phyloP scores from a whole-genome alignment of 2,329 filamentous ascomycete species.

The Periglandula ipomoeae region DNA sequence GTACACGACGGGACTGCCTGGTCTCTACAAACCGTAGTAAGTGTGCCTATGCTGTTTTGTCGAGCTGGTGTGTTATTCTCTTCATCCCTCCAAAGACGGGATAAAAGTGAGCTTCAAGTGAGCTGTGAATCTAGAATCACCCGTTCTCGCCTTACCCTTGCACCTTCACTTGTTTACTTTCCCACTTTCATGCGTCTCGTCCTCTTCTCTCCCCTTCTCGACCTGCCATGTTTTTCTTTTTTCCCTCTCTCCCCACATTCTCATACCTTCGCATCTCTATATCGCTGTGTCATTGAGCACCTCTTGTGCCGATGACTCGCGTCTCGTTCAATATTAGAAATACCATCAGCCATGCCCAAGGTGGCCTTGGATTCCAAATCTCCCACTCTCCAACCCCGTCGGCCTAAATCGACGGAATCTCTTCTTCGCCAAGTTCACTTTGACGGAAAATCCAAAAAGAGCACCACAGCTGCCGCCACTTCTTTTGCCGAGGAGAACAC shows the following conservation, averaged over 20 bases:
- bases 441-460: conserved; percentile 5
- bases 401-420: conserved; percentile 16
- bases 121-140: conserved; percentile 2
- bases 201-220: not conserved
- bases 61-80: no score
- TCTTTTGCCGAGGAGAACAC: conserved; percentile 2
- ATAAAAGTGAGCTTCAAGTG: conserved; percentile 8
- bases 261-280: not conserved
- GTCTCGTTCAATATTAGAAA: not conserved
- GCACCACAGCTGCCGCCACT: not conserved
- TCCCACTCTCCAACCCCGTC: conserved; percentile 19
- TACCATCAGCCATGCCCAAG: conserved; percentile 18
- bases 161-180: not conserved
- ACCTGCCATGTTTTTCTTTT: conserved; percentile 2
- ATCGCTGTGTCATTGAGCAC: not conserved
- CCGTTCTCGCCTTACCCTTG: not conserved
- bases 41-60: conserved; percentile 12
- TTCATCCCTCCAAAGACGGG: not conserved
- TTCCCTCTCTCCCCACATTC: conserved; percentile 1
- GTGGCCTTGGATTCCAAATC: conserved; percentile 18
- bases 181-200: not conserved
- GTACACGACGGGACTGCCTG: conserved; percentile 25
- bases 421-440: conserved; percentile 26
- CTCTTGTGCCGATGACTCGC: conserved; percentile 2
- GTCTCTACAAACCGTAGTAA: conserved; percentile 31